phyloP scores from a whole-genome alignment of 495 filamentous ascomycete genomes.

The Astrocystis sublimbata region DNA sequence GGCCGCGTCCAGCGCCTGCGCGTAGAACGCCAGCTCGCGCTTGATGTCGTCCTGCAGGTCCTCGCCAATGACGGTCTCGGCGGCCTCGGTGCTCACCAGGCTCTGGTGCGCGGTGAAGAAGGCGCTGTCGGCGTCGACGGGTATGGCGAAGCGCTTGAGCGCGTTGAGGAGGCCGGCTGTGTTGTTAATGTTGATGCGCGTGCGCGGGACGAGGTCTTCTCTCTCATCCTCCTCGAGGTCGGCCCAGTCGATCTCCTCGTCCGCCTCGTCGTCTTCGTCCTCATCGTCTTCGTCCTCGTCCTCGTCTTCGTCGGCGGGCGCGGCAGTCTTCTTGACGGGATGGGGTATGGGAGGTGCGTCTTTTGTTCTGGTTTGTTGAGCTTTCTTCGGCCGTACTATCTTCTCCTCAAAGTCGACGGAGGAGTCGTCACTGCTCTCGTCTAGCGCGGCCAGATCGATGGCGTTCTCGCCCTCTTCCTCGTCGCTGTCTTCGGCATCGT shows the following conservation, averaged over 20 bases:
- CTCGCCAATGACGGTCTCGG: constrained; percentile 52
- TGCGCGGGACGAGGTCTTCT: constrained; percentile 76
- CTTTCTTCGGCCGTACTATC: constrained; percentile 36
- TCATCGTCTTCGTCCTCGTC: constrained; percentile 51
- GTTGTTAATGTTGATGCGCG: constrained; percentile 97
- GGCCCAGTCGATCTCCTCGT: constrained; percentile 51
- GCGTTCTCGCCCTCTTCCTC: constrained; percentile 15
- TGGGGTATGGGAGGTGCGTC: not conserved
- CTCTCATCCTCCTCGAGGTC: constrained; percentile 15
- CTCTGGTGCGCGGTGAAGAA: constrained; percentile 59
- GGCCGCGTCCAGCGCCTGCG: constrained; percentile 80
- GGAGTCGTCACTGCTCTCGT: constrained; percentile 34
- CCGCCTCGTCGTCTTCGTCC: constrained; percentile 58
- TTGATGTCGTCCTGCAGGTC: constrained; percentile 84
- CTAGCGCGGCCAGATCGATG: constrained; percentile 14
- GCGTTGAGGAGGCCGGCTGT: constrained; percentile 76
- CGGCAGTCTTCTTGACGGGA: constrained; percentile 16
- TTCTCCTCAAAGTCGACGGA: constrained; percentile 39
- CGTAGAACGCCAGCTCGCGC: constrained; percentile 92
- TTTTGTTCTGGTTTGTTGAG: constrained; percentile 42
- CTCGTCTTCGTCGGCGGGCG: constrained; percentile 37
- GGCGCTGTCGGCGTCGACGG: constrained; percentile 51
- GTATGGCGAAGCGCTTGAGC: constrained; percentile 72
- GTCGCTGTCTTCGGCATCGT: constrained; percentile 19
- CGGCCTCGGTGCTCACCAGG: constrained; percentile 49